phyloP scores from a whole-genome alignment of 139 green algal species.

The Pleodorina starrii region DNA sequence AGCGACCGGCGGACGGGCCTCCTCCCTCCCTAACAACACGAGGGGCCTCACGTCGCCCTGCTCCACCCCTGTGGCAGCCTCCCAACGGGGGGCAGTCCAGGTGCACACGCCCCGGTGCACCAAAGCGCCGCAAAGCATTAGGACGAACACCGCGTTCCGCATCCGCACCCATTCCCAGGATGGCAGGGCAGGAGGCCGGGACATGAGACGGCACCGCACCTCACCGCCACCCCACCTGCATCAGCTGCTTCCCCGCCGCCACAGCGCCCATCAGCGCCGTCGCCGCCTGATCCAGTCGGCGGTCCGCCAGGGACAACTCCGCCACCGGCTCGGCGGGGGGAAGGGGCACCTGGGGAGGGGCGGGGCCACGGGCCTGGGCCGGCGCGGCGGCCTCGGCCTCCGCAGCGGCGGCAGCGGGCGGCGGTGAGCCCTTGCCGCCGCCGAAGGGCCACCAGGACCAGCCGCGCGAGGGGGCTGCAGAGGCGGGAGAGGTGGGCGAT shows the following conservation, averaged over 20 bases:
- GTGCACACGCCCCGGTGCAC: no score
- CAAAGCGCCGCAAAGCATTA: no score
- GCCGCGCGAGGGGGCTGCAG: background rate
- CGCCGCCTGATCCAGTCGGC: background rate
- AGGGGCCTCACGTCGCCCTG: no score
- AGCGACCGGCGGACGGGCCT: no score
- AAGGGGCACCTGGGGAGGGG: background rate
- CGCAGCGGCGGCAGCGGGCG: background rate
- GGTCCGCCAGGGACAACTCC: conserved; percentile 19
- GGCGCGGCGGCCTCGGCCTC: background rate
- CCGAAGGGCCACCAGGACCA: conserved; percentile 41
- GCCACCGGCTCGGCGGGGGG: conserved; percentile 6
- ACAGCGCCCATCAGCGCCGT: conserved; percentile 2
- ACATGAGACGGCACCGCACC: no score
- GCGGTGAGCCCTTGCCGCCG: background rate
- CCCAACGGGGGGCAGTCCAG: no score
- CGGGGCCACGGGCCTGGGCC: no score
- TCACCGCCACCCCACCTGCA: conserved; percentile 19
- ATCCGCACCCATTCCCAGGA: no score
- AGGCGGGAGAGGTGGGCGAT: background rate
- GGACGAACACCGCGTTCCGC: no score
- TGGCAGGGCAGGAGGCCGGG: no score
- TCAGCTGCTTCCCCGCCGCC: background rate
- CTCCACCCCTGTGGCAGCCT: no score
- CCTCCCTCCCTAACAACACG: no score